These are phyloP conservation scores for Globisporangium nagaii DNA, from an alignment of 352 stramenopile species.

Conservation along the genomic window DNA sequence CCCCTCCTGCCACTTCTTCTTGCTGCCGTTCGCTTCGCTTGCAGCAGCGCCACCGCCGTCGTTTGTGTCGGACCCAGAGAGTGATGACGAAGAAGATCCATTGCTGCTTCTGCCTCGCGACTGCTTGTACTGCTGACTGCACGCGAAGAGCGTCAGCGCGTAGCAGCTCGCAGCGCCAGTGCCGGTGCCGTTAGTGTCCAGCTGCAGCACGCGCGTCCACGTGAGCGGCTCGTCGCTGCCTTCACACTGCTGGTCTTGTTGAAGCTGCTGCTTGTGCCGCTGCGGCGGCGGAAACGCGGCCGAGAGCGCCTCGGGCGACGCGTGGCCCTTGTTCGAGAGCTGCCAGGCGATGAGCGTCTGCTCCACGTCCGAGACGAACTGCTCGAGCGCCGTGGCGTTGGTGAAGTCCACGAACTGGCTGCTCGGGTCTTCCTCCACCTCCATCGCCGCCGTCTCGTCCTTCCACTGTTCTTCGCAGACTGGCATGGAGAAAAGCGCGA, in stretches of 20 bases:
- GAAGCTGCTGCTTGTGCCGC: background rate
- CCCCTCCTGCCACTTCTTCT: constrained; percentile 47
- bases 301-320: constrained; percentile 24
- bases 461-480: too few species aligned
- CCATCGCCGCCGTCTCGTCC: constrained; percentile 13
- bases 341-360: constrained; percentile 69
- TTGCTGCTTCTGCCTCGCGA: too few species aligned
- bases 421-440: constrained; percentile 80
- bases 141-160: constrained; percentile 44
- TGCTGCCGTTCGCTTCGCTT: background rate
- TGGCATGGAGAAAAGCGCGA: too few species aligned
- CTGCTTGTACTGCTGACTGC: constrained; percentile 1
- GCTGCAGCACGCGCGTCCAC: constrained; percentile 33
- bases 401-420: constrained; percentile 86
- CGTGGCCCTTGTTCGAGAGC: constrained; percentile 59
- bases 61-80: too few species aligned
- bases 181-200: constrained; percentile 13
- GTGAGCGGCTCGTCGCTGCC: constrained; percentile 12
- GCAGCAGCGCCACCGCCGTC: background rate
- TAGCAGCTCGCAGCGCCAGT: constrained; percentile 27
- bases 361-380: constrained; percentile 75
- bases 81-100: too few species aligned
- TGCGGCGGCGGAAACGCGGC: constrained; percentile 7
- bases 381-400: constrained; percentile 73
- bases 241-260: background rate